Percentiles rank a stretch among this genome's conserved stretches.
phyloP scores from a whole-genome alignment of 2,329 filamentous ascomycete species.

The Talaromyces pinophilus region DNA sequence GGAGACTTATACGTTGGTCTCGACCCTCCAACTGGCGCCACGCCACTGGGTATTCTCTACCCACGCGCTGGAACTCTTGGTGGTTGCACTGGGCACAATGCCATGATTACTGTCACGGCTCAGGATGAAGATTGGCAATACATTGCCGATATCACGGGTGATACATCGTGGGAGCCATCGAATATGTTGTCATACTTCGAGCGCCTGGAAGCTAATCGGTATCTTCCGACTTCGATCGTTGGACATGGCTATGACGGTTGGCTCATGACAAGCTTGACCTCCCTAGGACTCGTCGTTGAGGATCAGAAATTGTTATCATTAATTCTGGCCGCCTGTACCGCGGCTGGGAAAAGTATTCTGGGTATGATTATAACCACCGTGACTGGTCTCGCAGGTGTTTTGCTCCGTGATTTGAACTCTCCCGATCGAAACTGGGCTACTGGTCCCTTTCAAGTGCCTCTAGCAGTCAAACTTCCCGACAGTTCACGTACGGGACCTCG shows the following conservation, averaged over 20 bases:
- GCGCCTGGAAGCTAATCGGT: conserved; percentile 56
- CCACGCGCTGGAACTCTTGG: conserved; percentile 59
- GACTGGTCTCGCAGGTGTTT: conserved; percentile 47
- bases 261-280: conserved; percentile 55
- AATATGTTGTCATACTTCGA: conserved; percentile 60
- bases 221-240: conserved; percentile 43
- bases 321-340: conserved; percentile 55
- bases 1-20: conserved; percentile 58
- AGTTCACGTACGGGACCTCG: conserved; percentile 56
- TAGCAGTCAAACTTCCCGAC: conserved; percentile 53
- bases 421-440: conserved; percentile 49
- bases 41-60: conserved; percentile 56
- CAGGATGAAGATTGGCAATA: conserved; percentile 60
- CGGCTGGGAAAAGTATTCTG: conserved; percentile 49
- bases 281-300: conserved; percentile 53
- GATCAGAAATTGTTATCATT: conserved; percentile 58
- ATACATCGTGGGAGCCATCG: conserved; percentile 56
- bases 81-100: conserved; percentile 63
- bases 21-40: conserved; percentile 53
- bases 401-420: conserved; percentile 56
- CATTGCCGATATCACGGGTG: conserved; percentile 59
- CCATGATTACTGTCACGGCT: conserved; percentile 60
- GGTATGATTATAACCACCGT: conserved; percentile 45
- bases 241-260: conserved; percentile 63
- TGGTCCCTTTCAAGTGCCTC: conserved; percentile 60